Evolutionary conservation across 441 rosid genomes (phyloP).

Genomic region (Geranium incanum): DNA sequence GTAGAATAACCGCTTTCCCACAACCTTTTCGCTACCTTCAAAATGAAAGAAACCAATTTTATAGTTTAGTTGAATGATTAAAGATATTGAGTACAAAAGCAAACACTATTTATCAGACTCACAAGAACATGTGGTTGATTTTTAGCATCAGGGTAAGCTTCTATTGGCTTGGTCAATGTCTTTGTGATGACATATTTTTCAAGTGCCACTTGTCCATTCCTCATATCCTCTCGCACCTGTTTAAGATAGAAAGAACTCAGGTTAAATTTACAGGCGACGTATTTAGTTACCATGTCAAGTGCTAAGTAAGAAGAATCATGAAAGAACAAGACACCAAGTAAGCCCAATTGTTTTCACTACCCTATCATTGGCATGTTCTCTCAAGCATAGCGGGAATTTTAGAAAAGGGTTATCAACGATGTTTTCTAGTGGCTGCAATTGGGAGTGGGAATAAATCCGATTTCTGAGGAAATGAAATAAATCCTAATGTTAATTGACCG

Average conservation of each 20-base stretch:
- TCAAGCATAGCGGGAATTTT: background rate
- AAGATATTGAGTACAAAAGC: background rate
- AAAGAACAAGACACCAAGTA: background rate
- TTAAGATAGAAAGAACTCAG: slow-evolving; percentile 20
- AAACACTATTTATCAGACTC: slow-evolving; percentile 27
- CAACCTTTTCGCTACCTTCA: slow-evolving; percentile 83
- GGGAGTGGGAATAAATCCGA: background rate
- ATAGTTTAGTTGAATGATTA: slow-evolving; percentile 14
- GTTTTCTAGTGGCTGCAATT: background rate
- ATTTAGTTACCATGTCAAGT: background rate
- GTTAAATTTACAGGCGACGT: slow-evolving; percentile 12
- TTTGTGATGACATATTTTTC: slow-evolving; percentile 90
- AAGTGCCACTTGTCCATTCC: slow-evolving; percentile 79
- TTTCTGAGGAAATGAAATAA: background rate
- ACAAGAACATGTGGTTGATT: slow-evolving; percentile 98
- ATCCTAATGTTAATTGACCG: background rate
- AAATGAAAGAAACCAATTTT: slow-evolving; percentile 20
- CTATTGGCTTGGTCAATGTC: slow-evolving; percentile 86
- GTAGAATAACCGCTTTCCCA: slow-evolving; percentile 74
- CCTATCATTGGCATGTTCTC: no score
- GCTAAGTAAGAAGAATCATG: background rate
- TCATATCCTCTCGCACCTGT: slow-evolving; percentile 91
- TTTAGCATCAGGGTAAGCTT: slow-evolving; percentile 91
- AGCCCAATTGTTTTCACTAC: background rate
- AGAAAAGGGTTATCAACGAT: background rate